Evolutionary conservation across 768 basidiomycete species (phyloP).

Genomic region (Lentinula lateritia): DNA sequence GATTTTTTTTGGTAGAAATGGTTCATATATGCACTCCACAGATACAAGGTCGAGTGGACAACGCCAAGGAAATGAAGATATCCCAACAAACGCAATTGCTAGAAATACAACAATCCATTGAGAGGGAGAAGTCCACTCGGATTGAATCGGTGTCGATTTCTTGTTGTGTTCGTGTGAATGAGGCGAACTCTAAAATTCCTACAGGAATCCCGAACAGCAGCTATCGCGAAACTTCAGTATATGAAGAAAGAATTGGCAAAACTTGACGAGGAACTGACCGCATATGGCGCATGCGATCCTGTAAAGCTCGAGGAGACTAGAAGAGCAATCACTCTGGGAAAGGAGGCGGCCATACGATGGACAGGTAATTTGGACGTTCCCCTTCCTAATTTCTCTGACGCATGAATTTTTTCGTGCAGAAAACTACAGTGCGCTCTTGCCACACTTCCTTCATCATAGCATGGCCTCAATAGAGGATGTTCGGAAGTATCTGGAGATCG

Average conservation of each 20-base stretch:
- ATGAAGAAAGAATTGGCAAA: conserved; percentile 42
- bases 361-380: conserved; percentile 56
- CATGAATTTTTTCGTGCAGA: conserved; percentile 33
- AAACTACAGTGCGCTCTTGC: conserved; percentile 62
- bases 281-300: conserved; percentile 84
- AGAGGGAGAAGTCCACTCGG: conserved; percentile 46
- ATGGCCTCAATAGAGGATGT: conserved; percentile 57
- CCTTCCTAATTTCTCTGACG: background rate
- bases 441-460: conserved; percentile 61
- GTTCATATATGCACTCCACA: conserved; percentile 17
- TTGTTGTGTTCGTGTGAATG: background rate
- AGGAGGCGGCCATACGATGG: conserved; percentile 82
- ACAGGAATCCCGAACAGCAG: conserved; percentile 52
- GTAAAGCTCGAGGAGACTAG: conserved; percentile 72
- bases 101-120: conserved; percentile 44
- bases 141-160: conserved; percentile 46
- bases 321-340: conserved; percentile 67
- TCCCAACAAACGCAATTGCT: conserved; percentile 39
- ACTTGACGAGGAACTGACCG: conserved; percentile 64
- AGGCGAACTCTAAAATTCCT: background rate
- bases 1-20: background rate
- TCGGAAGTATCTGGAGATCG: conserved; percentile 58
- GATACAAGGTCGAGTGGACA: conserved; percentile 53
- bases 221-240: conserved; percentile 43
- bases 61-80: conserved; percentile 41